These are phyloP conservation scores for Eimeria falciformis DNA, from an alignment of 169 alveolate genomes.

Conservation along the genomic window DNA sequence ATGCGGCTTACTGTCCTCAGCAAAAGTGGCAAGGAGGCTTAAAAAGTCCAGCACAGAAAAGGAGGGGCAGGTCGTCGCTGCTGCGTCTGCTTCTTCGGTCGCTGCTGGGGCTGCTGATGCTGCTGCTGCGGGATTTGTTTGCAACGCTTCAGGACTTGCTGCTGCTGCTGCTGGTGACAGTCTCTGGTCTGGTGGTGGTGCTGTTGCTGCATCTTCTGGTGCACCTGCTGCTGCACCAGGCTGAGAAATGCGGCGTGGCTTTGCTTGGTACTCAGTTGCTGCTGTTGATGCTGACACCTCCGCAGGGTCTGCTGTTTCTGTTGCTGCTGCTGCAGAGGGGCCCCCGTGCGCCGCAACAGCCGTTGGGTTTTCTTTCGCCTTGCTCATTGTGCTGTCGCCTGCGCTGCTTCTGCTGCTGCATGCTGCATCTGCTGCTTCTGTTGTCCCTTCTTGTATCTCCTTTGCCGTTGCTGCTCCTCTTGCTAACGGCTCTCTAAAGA, in stretches of 20 bases:
- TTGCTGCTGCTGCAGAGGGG: constrained; percentile 8
- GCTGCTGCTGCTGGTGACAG: constrained; percentile 14
- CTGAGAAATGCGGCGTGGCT: neutral
- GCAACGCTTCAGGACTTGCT: too few relatives aligned
- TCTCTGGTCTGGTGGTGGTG: neutral
- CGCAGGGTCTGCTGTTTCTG: neutral
- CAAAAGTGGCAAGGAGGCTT: constrained; percentile 29
- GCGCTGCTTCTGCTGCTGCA: constrained; percentile 15
- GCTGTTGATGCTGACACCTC: neutral
- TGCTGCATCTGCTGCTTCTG: neutral
- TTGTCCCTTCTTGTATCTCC: neutral
- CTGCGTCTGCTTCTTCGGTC: neutral
- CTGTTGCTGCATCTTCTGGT: neutral
- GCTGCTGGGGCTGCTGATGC: neutral
- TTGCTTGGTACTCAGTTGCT: neutral
- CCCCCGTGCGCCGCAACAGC: neutral
- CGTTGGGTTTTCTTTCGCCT: neutral
- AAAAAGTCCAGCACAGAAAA: constrained; percentile 17
- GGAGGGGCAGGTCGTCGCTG: neutral
- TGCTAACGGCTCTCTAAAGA: neutral
- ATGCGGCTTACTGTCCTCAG: neutral
- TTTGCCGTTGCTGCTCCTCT: constrained; percentile 8
- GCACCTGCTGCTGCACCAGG: neutral
- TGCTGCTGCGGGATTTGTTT: too few relatives aligned
- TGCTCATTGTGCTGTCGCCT: neutral